phyloP scores from a whole-genome alignment of 441 rosid genomes.

The Bocquillonia castaneifolia region DNA sequence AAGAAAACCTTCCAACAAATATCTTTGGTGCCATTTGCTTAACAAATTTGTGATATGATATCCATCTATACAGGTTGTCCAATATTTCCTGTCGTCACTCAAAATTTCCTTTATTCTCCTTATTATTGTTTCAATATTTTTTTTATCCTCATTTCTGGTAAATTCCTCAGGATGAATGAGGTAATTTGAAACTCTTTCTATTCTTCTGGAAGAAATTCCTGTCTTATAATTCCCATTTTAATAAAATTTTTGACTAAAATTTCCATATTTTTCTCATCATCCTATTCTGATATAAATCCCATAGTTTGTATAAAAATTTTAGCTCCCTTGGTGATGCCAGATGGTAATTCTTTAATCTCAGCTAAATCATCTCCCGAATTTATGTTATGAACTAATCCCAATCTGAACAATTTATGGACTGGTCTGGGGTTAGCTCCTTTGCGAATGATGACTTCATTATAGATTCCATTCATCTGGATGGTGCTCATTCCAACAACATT shows the following conservation, averaged over 20 bases:
- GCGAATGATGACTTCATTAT: background rate
- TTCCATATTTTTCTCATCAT: background rate
- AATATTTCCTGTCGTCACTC: background rate
- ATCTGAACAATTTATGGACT: background rate
- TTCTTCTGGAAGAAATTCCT: background rate
- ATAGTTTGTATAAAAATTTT: background rate
- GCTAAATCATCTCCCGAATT: background rate
- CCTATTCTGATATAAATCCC: background rate
- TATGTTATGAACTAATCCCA: background rate
- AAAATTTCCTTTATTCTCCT: background rate
- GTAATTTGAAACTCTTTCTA: background rate
- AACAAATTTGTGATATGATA: background rate
- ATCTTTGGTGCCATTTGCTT: background rate
- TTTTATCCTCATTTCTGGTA: background rate
- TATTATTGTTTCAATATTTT: background rate
- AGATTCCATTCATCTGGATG: background rate
- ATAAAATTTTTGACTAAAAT: background rate
- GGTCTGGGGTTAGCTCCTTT: background rate
- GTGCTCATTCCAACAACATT: background rate
- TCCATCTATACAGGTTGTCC: background rate
- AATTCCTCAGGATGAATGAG: background rate
- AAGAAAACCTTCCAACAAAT: background rate
- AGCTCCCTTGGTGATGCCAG: background rate
- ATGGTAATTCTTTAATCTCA: background rate
- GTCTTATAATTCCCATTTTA: background rate